Conservation (phyloP, 129 eudicot species). For the Chrysanthemum seticuspe region DNA sequence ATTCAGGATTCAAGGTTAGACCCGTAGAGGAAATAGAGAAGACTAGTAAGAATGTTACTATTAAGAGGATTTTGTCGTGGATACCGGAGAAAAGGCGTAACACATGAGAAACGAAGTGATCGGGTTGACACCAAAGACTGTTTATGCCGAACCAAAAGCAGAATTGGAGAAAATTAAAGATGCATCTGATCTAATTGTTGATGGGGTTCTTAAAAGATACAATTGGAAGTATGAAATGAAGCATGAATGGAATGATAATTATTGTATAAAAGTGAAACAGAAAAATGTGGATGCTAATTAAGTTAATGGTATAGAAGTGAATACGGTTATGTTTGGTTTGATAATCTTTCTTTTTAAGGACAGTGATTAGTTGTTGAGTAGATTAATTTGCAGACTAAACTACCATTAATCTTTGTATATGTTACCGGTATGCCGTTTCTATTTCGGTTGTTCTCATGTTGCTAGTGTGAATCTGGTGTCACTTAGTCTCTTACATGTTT, state of each 20-base stretch:
- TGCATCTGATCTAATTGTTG: constrained; percentile 58
- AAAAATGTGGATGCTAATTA: background rate
- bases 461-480: too few relatives aligned
- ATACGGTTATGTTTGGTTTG: too few relatives aligned
- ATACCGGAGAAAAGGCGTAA: constrained; percentile 35
- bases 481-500: too few relatives aligned
- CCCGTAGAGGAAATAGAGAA: too few relatives aligned
- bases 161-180: constrained; percentile 45
- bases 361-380: too few relatives aligned
- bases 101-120: constrained; percentile 61
- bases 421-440: too few relatives aligned
- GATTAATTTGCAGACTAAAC: too few relatives aligned
- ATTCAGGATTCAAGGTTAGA: too few relatives aligned
- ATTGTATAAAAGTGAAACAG: constrained; percentile 27
- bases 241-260: constrained; percentile 82
- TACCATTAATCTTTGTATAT: too few relatives aligned
- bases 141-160: constrained; percentile 63
- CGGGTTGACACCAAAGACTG: constrained; percentile 54
- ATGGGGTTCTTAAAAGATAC: constrained; percentile 53
- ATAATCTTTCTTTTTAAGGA: too few relatives aligned
- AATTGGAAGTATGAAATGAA: constrained; percentile 64
- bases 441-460: too few relatives aligned
- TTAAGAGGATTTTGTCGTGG: constrained; percentile 39
- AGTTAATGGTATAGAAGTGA: background rate
- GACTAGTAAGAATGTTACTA: constrained; percentile 44